Evolutionary conservation across 805 yeast species (phyloP).

Genomic region (Candida khao-thaluensis): DNA sequence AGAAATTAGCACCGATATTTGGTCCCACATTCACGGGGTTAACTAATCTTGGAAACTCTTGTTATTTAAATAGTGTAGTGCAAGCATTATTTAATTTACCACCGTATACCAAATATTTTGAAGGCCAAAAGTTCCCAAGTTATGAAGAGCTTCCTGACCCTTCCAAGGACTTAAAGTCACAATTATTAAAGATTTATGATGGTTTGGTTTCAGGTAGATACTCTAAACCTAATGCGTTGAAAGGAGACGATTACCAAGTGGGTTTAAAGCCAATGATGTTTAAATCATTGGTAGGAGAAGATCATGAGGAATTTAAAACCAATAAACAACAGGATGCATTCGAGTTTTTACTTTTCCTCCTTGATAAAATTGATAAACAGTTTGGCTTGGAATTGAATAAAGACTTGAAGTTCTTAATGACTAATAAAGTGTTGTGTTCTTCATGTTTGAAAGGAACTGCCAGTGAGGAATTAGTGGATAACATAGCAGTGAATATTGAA

Average conservation of each 20-base stretch:
- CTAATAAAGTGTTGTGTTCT: slow-evolving; percentile 59
- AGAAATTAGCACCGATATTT: slow-evolving; percentile 57
- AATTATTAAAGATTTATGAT: slow-evolving; percentile 73
- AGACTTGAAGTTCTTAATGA: slow-evolving; percentile 61
- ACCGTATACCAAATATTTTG: slow-evolving; percentile 39
- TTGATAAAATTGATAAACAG: slow-evolving; percentile 58
- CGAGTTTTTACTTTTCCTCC: slow-evolving; percentile 74
- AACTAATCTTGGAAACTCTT: slow-evolving; percentile 88
- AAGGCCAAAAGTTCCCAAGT: slow-evolving; percentile 29
- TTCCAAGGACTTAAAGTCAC: slow-evolving; percentile 65
- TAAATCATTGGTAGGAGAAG: slow-evolving; percentile 72
- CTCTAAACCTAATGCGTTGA: slow-evolving; percentile 51
- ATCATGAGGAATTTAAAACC: slow-evolving; percentile 79
- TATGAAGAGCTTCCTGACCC: slow-evolving; percentile 42
- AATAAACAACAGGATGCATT: slow-evolving; percentile 94
- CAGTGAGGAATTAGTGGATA: slow-evolving; percentile 56
- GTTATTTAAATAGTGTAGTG: slow-evolving; percentile 79
- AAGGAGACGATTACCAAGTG: slow-evolving; percentile 55
- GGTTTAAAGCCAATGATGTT: slow-evolving; percentile 80
- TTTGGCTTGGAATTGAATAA: slow-evolving; percentile 48
- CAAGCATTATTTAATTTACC: slow-evolving; percentile 63
- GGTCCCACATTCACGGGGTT: slow-evolving; percentile 84
- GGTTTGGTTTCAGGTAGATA: slow-evolving; percentile 77
- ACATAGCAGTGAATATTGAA: slow-evolving; percentile 58
- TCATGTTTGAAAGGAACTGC: slow-evolving; percentile 63